Evolutionary conservation across 176 grass and related monocot genomes (phyloP), one percentile per base, ranked within the genome.

Genomic region (Typha latifolia): DNA sequence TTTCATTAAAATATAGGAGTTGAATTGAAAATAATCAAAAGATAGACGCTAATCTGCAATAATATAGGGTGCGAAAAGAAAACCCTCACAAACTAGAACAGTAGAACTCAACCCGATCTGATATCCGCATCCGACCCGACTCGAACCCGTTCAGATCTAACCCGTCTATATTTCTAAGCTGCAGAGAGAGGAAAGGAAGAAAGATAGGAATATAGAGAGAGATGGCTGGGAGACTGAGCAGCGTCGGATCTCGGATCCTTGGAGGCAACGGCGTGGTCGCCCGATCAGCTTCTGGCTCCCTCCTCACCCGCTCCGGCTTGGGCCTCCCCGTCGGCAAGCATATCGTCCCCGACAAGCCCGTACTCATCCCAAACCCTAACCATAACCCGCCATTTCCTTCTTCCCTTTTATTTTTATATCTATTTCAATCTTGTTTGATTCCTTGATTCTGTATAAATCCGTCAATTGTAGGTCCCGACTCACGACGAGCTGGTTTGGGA

Each of bases 261-360:
- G 95, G 95, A 11, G 81, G 94, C 48, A 82, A 89, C 14, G 86
- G 90, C 72, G 78, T 78, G 3, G 83, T 71, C 7, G 83, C 79
- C 0, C 89, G 95, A 71, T 85, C 89, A n/a, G 81, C 81, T 15
- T 85, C 66, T 12, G 76, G 84, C 12, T 80, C 86, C 49, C 78
- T 99, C 67, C 95, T 81, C 12, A 63, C 83, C 64, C 86, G 95
- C 66, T 77, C 95, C 31, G 95, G 95, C 67, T 87, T 99, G 95
- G 95, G 89, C 12, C 85, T 99, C 26, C 89, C 95, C 48, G 81
- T 85, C 55, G 95, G 89, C 57, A 78, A 81, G 55, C 95, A 94
- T 84, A 90, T 99, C 81, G 89, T 94, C 73, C 95, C 95, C 48
- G 86, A 99, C 62, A 83, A 90, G 73, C 89, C 95, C 51, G 95